Evolutionary conservation across 495 filamentous ascomycete genomes (phyloP).

Genomic region (Filosporella fistucella): DNA sequence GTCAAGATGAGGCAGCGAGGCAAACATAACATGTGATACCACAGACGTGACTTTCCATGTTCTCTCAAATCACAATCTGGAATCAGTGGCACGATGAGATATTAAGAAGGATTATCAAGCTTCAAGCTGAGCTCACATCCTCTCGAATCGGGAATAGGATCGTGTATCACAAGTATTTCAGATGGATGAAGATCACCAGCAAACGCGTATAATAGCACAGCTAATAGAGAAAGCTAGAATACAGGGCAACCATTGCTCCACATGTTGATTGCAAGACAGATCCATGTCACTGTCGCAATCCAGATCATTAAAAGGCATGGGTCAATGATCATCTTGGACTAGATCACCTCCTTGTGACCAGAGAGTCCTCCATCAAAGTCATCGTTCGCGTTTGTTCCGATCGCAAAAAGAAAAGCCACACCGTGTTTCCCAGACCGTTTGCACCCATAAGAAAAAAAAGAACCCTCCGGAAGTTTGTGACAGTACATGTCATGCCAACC

Average conservation of each 20-base stretch:
- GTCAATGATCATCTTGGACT: constrained; percentile 21
- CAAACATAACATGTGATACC: too few species aligned
- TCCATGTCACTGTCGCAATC: constrained; percentile 13
- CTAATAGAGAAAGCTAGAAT: constrained; percentile 24
- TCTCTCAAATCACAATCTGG: too few species aligned
- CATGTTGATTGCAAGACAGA: constrained; percentile 15
- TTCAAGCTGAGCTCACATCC: too few species aligned
- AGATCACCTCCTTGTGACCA: constrained; percentile 19
- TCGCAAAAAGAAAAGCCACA: constrained; percentile 15
- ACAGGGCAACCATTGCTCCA: constrained; percentile 24
- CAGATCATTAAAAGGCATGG: constrained; percentile 19
- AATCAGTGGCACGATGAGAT: too few species aligned
- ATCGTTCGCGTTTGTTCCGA: constrained; percentile 15
- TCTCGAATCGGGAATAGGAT: too few species aligned
- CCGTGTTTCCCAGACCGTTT: constrained; percentile 32
- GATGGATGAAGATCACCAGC: too few species aligned
- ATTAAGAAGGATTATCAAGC: too few species aligned
- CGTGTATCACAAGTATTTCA: too few species aligned
- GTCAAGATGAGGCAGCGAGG: too few species aligned
- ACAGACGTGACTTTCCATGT: too few species aligned
- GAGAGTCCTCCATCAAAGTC: constrained; percentile 20
- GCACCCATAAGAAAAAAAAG: constrained; percentile 39
- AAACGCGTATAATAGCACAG: constrained; percentile 16
- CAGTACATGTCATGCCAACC: constrained; percentile 21
- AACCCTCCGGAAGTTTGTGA: constrained; percentile 26